These are phyloP conservation scores for Cercospora sp. DNA, from an alignment of 2,329 filamentous ascomycete genomes.

Conservation along the genomic window DNA sequence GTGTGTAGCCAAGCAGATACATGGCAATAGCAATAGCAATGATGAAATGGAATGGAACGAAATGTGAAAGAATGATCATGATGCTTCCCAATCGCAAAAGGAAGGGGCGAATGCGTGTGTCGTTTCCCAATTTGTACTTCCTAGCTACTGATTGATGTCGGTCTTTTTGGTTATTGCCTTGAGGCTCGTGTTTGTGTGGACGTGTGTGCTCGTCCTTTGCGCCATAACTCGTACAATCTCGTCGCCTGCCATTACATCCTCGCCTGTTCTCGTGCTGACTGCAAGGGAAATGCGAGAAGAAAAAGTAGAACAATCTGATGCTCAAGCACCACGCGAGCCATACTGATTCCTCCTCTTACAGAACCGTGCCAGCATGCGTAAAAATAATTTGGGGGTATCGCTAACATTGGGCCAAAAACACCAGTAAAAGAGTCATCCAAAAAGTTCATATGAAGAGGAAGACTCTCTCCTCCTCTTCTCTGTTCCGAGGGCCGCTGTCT, in stretches of 20 bases:
- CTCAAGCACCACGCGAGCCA: neutral
- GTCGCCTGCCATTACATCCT: neutral
- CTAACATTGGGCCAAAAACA: neutral
- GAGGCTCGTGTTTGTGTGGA: neutral
- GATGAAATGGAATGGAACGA: neutral
- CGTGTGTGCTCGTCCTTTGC: neutral
- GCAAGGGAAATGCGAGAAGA: neutral
- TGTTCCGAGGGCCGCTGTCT: neutral
- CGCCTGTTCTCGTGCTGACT: neutral
- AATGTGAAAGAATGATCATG: neutral
- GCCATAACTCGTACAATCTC: neutral
- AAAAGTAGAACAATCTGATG: neutral
- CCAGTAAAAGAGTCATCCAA: neutral
- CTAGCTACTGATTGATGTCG: neutral
- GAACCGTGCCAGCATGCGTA: neutral
- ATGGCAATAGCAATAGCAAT: neutral
- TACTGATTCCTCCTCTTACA: neutral
- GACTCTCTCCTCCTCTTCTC: neutral
- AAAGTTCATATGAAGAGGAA: neutral
- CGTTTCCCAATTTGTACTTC: neutral
- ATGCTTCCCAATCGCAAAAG: neutral
- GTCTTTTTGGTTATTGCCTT: neutral
- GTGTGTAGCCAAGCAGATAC: neutral
- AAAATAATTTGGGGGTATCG: conserved; percentile 2
- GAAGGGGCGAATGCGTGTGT: neutral